phyloP scores from a whole-genome alignment of 257 asterid genomes.

The Scutellaria baicalensis region DNA sequence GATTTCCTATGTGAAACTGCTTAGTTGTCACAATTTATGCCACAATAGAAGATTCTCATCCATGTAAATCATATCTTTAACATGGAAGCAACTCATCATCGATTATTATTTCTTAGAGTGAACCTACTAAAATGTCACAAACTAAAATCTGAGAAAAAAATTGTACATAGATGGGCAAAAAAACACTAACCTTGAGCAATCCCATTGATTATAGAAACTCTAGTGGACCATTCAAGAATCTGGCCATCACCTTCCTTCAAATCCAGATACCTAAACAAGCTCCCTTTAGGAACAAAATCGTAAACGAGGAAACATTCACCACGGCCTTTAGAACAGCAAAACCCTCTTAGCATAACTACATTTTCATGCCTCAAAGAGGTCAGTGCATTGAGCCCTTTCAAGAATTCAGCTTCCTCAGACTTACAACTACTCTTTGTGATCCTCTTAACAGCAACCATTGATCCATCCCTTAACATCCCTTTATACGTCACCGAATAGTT shows the following conservation, averaged over 20 bases:
- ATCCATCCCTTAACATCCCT: conserved; percentile 79
- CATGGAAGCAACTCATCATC: not conserved
- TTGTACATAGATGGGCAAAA: not conserved
- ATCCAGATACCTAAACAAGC: conserved; percentile 54
- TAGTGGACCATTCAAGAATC: conserved; percentile 70
- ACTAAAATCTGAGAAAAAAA: not conserved
- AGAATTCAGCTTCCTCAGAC: conserved; percentile 80
- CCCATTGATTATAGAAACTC: conserved; percentile 66
- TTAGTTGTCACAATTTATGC: no score
- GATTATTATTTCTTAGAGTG: not conserved
- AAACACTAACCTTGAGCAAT: conserved; percentile 68
- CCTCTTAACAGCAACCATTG: conserved; percentile 65
- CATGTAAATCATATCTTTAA: not conserved
- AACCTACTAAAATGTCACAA: not conserved
- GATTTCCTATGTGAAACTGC: no score
- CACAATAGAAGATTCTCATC: no score
- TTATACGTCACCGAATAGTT: conserved; percentile 56
- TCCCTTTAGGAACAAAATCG: conserved; percentile 70
- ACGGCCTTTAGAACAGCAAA: conserved; percentile 78
- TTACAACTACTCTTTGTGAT: conserved; percentile 78
- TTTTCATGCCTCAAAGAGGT: conserved; percentile 76
- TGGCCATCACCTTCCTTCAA: conserved; percentile 46
- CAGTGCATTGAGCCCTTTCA: conserved; percentile 57
- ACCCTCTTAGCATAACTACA: conserved; percentile 68
- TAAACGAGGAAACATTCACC: conserved; percentile 84